Conservation (phyloP, 768 basidiomycete species). For the Crassisporium funariophilum region DNA sequence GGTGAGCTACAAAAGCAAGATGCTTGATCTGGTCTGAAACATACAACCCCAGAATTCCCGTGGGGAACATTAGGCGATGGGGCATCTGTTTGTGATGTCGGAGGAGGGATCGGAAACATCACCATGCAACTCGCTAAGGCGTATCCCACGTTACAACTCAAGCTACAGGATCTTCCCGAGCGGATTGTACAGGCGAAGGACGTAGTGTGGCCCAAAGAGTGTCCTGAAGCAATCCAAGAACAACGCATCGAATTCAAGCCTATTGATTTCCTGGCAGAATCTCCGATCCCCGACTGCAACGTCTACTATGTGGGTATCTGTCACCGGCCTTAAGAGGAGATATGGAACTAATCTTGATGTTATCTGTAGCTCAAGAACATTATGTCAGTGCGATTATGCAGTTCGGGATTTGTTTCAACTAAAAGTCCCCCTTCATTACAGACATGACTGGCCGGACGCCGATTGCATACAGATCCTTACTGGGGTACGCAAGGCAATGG, state of each 20-base stretch:
- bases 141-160: constrained; percentile 35
- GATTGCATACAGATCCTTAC: constrained; percentile 31
- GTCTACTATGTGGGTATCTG: constrained; percentile 43
- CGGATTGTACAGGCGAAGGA: constrained; percentile 31
- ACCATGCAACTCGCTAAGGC: constrained; percentile 33
- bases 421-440: constrained; percentile 10
- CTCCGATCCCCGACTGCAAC: constrained; percentile 37
- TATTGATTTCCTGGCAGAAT: constrained; percentile 40
- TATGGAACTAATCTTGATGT: constrained; percentile 1
- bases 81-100: constrained; percentile 39
- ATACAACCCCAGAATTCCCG: constrained; percentile 36
- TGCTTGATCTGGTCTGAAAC: neutral
- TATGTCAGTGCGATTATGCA: constrained; percentile 19
- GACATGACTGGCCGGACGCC: constrained; percentile 39
- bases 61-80: constrained; percentile 30
- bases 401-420: neutral
- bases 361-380: constrained; percentile 27
- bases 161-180: constrained; percentile 39
- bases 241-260: constrained; percentile 37
- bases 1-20: constrained; percentile 16
- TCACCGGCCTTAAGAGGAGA: neutral
- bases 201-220: constrained; percentile 33
- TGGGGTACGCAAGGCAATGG: constrained; percentile 35
- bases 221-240: constrained; percentile 37
- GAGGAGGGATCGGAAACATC: constrained; percentile 36